Conservation (phyloP, 805 yeast genomes). For the Barnettozyma siamensis region DNA sequence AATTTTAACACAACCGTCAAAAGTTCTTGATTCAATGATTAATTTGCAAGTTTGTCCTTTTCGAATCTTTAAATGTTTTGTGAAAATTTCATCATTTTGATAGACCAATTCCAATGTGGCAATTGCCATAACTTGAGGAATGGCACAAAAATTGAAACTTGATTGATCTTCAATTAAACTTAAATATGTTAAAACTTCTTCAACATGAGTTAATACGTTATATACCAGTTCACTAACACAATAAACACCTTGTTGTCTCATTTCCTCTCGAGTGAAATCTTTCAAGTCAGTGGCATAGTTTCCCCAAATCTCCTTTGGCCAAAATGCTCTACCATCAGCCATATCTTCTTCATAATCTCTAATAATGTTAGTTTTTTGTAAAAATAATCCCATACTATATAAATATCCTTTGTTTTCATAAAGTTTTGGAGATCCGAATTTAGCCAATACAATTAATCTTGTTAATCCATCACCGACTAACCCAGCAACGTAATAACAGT, state of each 20-base stretch:
- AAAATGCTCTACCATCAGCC: slow-evolving; percentile 87
- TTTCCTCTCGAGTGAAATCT: slow-evolving; percentile 49
- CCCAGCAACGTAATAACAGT: slow-evolving; percentile 97
- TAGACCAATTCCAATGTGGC: slow-evolving; percentile 86
- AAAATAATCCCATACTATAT: slow-evolving; percentile 88
- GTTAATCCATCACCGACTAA: slow-evolving; percentile 96
- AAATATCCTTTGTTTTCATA: slow-evolving; percentile 52
- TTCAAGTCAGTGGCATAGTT: slow-evolving; percentile 63
- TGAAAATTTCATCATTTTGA: slow-evolving; percentile 70
- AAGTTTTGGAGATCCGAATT: slow-evolving; percentile 53
- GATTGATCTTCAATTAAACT: slow-evolving; percentile 76
- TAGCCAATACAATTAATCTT: slow-evolving; percentile 68
- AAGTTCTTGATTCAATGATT: slow-evolving; percentile 67
- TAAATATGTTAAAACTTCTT: slow-evolving; percentile 70
- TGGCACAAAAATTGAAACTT: slow-evolving; percentile 86
- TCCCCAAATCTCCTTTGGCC: slow-evolving; percentile 94
- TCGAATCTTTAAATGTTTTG: slow-evolving; percentile 76
- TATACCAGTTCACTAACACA: slow-evolving; percentile 80
- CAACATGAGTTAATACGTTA: slow-evolving; percentile 72
- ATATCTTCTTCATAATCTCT: slow-evolving; percentile 92
- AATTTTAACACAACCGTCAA: slow-evolving; percentile 68
- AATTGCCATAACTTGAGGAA: slow-evolving; percentile 98
- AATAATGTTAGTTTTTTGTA: slow-evolving; percentile 94
- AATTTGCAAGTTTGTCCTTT: slow-evolving; percentile 80
- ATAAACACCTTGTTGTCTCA: slow-evolving; percentile 49